Evolutionary conservation across 352 stramenopile genomes (phyloP).

Genomic region (Globisporangium irregulare): DNA sequence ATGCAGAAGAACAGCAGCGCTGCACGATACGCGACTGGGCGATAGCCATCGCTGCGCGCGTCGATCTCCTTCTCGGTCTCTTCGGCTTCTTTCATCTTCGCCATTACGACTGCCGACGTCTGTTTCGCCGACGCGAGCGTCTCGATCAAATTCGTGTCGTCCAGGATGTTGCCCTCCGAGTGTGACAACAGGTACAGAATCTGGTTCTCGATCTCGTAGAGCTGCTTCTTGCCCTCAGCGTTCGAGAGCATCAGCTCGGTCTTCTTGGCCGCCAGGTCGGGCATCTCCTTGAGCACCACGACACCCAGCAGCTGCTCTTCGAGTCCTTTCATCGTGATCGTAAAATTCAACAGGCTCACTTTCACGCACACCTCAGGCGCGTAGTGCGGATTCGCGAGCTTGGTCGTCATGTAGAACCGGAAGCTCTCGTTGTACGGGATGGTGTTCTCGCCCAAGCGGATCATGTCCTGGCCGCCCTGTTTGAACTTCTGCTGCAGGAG

Average conservation of each 20-base stretch:
- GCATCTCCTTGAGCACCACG: slow-evolving; percentile 88
- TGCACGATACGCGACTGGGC: slow-evolving; percentile 84
- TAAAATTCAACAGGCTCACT: slow-evolving; percentile 92
- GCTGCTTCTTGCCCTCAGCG: slow-evolving; percentile 82
- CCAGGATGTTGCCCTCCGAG: slow-evolving; percentile 91
- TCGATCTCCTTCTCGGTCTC: slow-evolving; percentile 91
- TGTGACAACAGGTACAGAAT: slow-evolving; percentile 91
- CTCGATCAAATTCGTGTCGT: slow-evolving; percentile 92
- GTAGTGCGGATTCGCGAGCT: slow-evolving; percentile 92
- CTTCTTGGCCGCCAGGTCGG: slow-evolving; percentile 89
- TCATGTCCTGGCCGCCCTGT: slow-evolving; percentile 90
- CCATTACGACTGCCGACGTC: slow-evolving; percentile 74
- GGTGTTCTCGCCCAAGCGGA: slow-evolving; percentile 88
- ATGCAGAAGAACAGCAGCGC: slow-evolving; percentile 92
- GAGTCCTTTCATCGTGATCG: slow-evolving; percentile 89
- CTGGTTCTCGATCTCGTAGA: slow-evolving; percentile 92
- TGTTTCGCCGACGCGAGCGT: slow-evolving; percentile 83
- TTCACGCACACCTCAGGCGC: slow-evolving; percentile 90
- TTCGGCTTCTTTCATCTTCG: slow-evolving; percentile 90
- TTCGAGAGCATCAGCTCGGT: slow-evolving; percentile 89
- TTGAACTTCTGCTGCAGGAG: slow-evolving; percentile 92
- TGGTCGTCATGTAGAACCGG: slow-evolving; percentile 91
- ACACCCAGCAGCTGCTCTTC: slow-evolving; percentile 90
- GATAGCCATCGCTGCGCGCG: slow-evolving; percentile 82
- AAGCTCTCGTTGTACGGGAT: slow-evolving; percentile 92